Evolutionary conservation across 2,329 filamentous ascomycete genomes (phyloP), one percentile per base, ranked within the genome.

Genomic region (Cladophialophora exuberans): DNA sequence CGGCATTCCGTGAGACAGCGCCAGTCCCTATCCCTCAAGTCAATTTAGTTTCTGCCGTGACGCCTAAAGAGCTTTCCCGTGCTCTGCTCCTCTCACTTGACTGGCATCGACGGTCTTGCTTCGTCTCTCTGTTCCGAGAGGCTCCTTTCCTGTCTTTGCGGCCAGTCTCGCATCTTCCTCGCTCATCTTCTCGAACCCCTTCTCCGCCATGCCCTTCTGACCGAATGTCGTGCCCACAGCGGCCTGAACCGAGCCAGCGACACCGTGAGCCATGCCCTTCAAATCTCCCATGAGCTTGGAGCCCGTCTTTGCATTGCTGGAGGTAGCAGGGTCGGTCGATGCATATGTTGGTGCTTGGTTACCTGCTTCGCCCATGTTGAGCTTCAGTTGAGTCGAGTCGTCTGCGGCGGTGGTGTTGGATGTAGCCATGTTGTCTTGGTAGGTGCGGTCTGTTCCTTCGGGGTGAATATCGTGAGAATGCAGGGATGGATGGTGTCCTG

Each of bases 111-210:
- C 28, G 18, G 41, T 52, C 31, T 25, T 44, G 26, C 52, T 33
- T 15, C 60, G 51, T 33, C 31, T 43, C 31, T 52, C 57, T 6
- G 52, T 56, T 1, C 61, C 61, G 3, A 60, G 54, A n/a, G 61
- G 61, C 13, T 53, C 45, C 13, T 60, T 58, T 3, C 61, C 61
- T 6, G 36, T 52, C 43, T 63, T 63, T 4, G 61, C 59, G 2
- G 56, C 61, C 15, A 63, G 30, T 10, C 59, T 38, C 13, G 47
- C 46, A 38, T 63, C 61, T 35, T 63, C 61, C 4, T 53, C 47
- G 13, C 45, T 47, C 61, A 63, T 63, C 59, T 63, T 63, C 31
- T 62, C 61, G 15, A 62, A 54, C 2, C 61, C 59, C 36, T 58
- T 56, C 33, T 63, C 51, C 41, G 51, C 51, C 56, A 63, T 57